Percentiles rank a stretch among this genome's conserved stretches.
phyloP scores from a whole-genome alignment of 2,329 filamentous ascomycete species.

The Mycosphaerella arachidis region DNA sequence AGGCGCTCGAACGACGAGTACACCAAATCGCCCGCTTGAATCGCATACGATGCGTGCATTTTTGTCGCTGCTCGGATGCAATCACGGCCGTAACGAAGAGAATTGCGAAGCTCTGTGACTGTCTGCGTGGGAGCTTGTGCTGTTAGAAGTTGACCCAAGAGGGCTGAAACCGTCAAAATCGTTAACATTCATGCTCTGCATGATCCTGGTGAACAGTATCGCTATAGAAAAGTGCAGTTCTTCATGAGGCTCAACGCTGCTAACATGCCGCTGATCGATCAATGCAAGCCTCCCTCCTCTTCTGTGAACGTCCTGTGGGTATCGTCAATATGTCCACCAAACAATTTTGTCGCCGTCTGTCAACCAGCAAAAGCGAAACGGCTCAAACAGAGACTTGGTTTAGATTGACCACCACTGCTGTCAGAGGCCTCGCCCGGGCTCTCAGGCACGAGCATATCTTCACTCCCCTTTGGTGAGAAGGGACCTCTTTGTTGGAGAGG shows the following conservation, averaged over 20 bases:
- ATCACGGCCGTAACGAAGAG: no score
- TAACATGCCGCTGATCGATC: not conserved
- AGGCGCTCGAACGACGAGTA: no score
- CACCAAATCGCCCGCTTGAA: no score
- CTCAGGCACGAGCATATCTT: conserved; percentile 45
- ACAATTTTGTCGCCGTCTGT: not conserved
- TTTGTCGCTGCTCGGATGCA: no score
- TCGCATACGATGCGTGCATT: no score
- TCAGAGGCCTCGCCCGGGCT: conserved; percentile 40
- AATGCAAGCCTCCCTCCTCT: not conserved
- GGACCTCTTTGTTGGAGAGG: not conserved
- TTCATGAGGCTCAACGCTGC: not conserved
- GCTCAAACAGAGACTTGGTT: conserved; percentile 36
- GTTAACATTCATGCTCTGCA: not conserved
- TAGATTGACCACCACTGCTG: conserved; percentile 30
- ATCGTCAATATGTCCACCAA: not conserved
- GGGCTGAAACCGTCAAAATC: not conserved
- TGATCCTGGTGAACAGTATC: not conserved
- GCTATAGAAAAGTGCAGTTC: not conserved
- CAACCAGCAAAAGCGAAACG: conserved; percentile 36
- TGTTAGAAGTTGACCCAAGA: not conserved
- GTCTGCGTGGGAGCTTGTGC: no score
- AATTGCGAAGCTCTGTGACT: no score
- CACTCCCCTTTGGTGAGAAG: conserved; percentile 39
- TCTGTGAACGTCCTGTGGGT: not conserved